phyloP scores from a whole-genome alignment of 1,139 yeast species.

The Geotrichum reessii region DNA sequence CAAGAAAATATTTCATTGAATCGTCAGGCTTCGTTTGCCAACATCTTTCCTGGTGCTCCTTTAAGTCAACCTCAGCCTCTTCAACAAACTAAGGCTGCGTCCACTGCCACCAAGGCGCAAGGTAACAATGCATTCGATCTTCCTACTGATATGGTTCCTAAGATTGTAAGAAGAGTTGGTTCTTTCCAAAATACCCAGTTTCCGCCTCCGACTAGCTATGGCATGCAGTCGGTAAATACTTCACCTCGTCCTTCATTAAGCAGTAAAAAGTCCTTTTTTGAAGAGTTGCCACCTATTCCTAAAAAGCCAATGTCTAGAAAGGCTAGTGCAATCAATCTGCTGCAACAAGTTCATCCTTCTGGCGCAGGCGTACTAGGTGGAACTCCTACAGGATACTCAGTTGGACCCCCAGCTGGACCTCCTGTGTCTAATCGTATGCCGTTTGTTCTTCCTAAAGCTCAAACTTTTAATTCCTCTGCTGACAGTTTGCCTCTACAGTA shows the following conservation, averaged over 20 bases:
- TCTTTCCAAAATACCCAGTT: conserved; percentile 9
- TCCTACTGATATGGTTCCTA: conserved; percentile 52
- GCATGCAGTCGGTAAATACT: background rate
- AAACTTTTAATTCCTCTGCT: background rate
- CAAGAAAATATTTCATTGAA: background rate
- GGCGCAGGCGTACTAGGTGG: conserved; percentile 15
- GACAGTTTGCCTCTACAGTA: background rate
- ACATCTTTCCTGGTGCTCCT: background rate
- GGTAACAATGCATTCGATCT: conserved; percentile 51
- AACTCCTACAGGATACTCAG: conserved; percentile 21
- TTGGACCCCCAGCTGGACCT: background rate
- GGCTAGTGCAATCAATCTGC: conserved; percentile 15
- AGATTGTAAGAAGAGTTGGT: conserved; percentile 20
- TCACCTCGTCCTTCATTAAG: conserved; percentile 12
- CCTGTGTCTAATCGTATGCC: background rate
- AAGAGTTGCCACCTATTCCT: conserved; percentile 45
- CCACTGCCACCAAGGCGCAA: conserved; percentile 6
- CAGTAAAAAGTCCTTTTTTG: conserved; percentile 45
- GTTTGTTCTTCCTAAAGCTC: background rate
- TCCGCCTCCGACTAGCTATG: conserved; percentile 12
- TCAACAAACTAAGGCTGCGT: background rate
- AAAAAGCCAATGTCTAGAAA: conserved; percentile 24
- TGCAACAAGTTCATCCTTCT: conserved; percentile 10
- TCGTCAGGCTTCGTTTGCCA: conserved; percentile 4
- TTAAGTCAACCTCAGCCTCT: background rate